Percentiles rank a stretch among this genome's conserved stretches.
Evolutionary conservation across 2,329 filamentous ascomycete species (phyloP).

Genomic region (Phaeophleospora eucalypticola): DNA sequence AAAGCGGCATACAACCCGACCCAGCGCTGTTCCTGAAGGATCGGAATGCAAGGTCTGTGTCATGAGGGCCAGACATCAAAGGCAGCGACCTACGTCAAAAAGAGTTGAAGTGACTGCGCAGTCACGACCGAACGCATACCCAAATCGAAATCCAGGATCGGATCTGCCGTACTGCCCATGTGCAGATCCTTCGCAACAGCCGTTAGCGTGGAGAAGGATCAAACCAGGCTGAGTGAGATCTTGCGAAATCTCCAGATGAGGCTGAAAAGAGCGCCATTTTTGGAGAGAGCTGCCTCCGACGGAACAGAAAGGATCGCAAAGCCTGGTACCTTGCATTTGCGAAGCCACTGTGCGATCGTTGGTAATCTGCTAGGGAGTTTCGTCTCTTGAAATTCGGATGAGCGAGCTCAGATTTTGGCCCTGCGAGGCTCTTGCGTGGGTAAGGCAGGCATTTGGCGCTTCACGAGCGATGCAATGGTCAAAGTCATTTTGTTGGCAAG

Average conservation of each 20-base stretch:
- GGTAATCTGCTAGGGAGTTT: background rate
- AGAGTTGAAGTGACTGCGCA: background rate
- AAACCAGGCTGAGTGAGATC: slow-evolving; percentile 10
- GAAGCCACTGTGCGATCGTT: slow-evolving; percentile 8
- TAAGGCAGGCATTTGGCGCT: too few relatives aligned
- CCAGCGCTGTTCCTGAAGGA: slow-evolving; percentile 8
- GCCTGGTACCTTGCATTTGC: slow-evolving; percentile 14
- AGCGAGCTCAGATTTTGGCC: too few relatives aligned
- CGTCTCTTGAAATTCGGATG: background rate
- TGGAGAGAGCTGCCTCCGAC: background rate
- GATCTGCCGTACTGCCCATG: slow-evolving; percentile 5
- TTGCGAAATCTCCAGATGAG: slow-evolving; percentile 8
- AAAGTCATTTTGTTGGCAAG: background rate
- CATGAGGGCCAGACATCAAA: slow-evolving; percentile 10
- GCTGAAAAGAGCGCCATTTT: slow-evolving; percentile 12
- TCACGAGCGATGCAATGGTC: background rate
- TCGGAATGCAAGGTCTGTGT: slow-evolving; percentile 5
- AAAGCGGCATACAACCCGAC: background rate
- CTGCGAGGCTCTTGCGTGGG: too few relatives aligned
- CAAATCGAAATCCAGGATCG: background rate
- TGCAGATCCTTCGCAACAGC: slow-evolving; percentile 1
- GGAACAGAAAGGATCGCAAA: slow-evolving; percentile 2
- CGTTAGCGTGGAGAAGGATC: slow-evolving; percentile 13
- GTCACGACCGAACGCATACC: background rate
- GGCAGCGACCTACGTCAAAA: background rate